Percentiles rank a stretch among this genome's conserved stretches.
Conservation (phyloP, 768 basidiomycete species). For the Exidia glandulosa region DNA sequence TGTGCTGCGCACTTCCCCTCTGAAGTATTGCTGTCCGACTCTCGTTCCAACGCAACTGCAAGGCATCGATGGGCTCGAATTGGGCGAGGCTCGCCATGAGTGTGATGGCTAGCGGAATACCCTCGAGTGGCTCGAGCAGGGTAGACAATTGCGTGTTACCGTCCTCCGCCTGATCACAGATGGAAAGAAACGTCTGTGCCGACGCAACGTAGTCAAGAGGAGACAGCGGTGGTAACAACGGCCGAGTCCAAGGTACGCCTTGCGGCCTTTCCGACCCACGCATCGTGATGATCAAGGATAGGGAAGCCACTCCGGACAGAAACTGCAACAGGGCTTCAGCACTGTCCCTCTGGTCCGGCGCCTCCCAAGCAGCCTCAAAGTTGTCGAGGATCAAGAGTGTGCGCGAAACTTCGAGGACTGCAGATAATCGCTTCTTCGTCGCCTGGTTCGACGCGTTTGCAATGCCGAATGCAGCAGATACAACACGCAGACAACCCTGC, state of each 20-base stretch:
- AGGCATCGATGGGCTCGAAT: neutral
- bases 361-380: neutral
- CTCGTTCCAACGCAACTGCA: neutral
- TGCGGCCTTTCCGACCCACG: neutral
- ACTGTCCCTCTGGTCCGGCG: neutral
- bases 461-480: neutral
- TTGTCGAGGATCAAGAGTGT: neutral
- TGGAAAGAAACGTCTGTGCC: neutral
- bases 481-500: neutral
- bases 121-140: neutral
- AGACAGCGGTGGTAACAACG: neutral
- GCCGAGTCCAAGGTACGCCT: neutral
- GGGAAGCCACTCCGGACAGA: neutral
- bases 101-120: neutral
- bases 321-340: neutral
- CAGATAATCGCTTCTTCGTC: neutral
- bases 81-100: neutral
- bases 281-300: neutral
- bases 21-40: neutral
- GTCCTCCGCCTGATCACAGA: neutral
- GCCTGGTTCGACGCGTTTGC: neutral
- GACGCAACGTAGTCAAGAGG: neutral
- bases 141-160: neutral
- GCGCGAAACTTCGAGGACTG: slow-evolving; percentile 5
- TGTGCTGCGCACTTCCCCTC: too few relatives aligned